A percentile compares a stretch with the other conserved stretches of the same genome.
These are phyloP conservation scores for Suillus variegatus DNA, from an alignment of 768 basidiomycete genomes.

Conservation along the genomic window DNA sequence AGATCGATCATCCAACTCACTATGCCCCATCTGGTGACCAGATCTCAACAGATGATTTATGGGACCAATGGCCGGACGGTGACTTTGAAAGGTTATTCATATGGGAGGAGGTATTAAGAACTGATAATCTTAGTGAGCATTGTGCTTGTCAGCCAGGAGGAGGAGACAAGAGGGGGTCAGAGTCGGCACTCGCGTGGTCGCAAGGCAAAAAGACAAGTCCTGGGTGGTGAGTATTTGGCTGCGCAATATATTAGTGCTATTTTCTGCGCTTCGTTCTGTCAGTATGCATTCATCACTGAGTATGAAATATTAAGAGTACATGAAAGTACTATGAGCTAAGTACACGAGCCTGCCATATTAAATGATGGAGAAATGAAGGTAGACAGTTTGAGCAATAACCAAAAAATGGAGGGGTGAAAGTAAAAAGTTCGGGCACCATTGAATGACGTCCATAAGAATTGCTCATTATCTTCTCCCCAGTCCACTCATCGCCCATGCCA, in stretches of 20 bases:
- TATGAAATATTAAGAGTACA: neutral
- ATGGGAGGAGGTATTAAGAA: neutral
- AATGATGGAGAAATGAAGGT: neutral
- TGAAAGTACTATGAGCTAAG: neutral
- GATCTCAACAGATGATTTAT: neutral
- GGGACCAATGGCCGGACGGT: neutral
- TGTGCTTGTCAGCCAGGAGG: neutral
- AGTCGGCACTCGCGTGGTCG: neutral
- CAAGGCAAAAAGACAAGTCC: neutral
- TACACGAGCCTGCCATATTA: neutral
- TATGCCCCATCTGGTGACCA: no score
- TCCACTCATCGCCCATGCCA: conserved; percentile 9
- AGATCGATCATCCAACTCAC: no score
- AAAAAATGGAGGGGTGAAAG: neutral
- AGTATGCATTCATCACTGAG: no score
- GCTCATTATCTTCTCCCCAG: conserved; percentile 1
- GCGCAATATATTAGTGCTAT: no score
- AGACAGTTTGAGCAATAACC: neutral
- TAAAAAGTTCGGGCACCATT: neutral
- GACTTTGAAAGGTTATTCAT: neutral
- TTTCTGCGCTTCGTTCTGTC: no score
- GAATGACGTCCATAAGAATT: neutral
- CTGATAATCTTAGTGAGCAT: neutral
- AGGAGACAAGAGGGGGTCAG: neutral
- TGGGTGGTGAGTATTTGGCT: no score